Conservation (phyloP, 2,329 filamentous ascomycete species). For the Xylariaceae sp. region DNA sequence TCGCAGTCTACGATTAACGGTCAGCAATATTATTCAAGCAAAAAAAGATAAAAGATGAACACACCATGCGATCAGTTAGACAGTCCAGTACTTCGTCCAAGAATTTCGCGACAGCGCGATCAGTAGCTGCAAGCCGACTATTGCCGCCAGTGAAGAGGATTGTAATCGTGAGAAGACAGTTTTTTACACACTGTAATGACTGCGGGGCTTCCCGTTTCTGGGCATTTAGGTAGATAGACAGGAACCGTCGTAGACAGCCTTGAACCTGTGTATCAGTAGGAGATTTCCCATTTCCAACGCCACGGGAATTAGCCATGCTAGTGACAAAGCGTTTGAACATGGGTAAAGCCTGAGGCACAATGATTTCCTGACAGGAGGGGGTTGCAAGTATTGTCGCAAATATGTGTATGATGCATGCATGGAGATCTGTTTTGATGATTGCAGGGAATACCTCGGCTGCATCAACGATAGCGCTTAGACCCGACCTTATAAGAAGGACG, state of each 20-base stretch:
- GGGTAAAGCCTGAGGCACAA: slow-evolving; percentile 88
- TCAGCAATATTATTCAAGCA: slow-evolving; percentile 24
- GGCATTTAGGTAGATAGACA: slow-evolving; percentile 77
- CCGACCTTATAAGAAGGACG: slow-evolving; percentile 77
- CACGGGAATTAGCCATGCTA: slow-evolving; percentile 66
- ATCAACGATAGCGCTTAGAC: slow-evolving; percentile 88
- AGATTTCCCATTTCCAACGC: slow-evolving; percentile 45
- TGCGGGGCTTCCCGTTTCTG: slow-evolving; percentile 78
- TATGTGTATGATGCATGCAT: slow-evolving; percentile 96
- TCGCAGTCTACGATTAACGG: slow-evolving; percentile 68
- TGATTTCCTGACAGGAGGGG: slow-evolving; percentile 82
- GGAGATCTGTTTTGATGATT: slow-evolving; percentile 94
- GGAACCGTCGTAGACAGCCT: slow-evolving; percentile 81
- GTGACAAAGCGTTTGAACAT: slow-evolving; percentile 91
- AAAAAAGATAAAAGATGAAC: slow-evolving; percentile 21
- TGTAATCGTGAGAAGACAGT: slow-evolving; percentile 85
- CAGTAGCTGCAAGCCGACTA: slow-evolving; percentile 74
- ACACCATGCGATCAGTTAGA: slow-evolving; percentile 75
- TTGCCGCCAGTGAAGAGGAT: slow-evolving; percentile 85
- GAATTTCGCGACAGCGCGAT: slow-evolving; percentile 76
- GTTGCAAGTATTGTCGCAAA: slow-evolving; percentile 93
- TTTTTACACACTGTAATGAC: slow-evolving; percentile 89
- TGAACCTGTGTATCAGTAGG: slow-evolving; percentile 74
- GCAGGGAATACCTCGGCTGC: slow-evolving; percentile 94
- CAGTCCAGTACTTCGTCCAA: slow-evolving; percentile 86